Evolutionary conservation across 164 flowering plant species (phyloP), one percentile per base, ranked within the genome.

Genomic region (Kingdonia uniflora): DNA sequence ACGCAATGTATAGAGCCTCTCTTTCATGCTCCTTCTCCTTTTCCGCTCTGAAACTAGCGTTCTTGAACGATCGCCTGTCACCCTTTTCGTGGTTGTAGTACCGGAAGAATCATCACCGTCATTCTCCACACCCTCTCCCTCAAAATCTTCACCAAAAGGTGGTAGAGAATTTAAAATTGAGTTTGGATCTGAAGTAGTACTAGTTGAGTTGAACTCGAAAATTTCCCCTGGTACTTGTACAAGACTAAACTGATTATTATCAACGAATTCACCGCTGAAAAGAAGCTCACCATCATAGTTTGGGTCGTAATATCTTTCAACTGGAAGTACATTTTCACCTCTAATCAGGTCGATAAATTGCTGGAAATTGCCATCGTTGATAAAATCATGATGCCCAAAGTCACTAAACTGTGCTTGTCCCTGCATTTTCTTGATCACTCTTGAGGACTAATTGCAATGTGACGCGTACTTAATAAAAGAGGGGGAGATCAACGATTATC

Each of bases 21-120:
- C 96, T 80, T 85, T 87, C 95, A 87, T 82, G 49, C 84, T 54
- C 0, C 82, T 80, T 44, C 96, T 77, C 62, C 97, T 74, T 65
- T 68, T 63, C 20, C 87, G 44, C 70, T 91, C 97, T 0, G 86
- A 82, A 38, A 77, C 47, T 60, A 91, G 59, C n/a, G 84, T 78
- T 62, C 71, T 81, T 1, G 89, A 68, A 22, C 87, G 59, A 53
- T 84, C 91, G 24, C 23, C 51, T 57, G 62, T 74, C 0, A 42
- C 11, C 47, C 39, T 62, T 65, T 62, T 73, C n/a, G 47, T 46
- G 19, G 50, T 12, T 21, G 49, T 24, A n/a, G 64, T 52, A 2
- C 75, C 76, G 2, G 86, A 75, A n/a, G 79, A 78, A 42, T 67
- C 67, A 16, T 74, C 80, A 0, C 51, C 76, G 1, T 67, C 78